These are phyloP conservation scores for Euphorbia corollata DNA, from an alignment of 441 rosid species.

Conservation along the genomic window DNA sequence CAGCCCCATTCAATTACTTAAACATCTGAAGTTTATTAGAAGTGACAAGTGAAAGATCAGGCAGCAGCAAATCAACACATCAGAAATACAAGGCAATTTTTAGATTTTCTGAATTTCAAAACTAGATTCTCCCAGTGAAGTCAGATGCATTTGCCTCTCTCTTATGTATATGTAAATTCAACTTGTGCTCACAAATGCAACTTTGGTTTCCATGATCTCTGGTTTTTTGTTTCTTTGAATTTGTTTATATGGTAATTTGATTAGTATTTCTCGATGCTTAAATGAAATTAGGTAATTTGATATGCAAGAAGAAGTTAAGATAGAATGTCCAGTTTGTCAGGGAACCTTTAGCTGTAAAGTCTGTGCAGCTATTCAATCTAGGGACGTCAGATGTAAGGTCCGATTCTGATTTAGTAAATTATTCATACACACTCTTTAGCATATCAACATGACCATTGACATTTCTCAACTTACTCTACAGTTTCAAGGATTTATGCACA, in stretches of 20 bases:
- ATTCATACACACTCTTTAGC: slow-evolving; percentile 2
- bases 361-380: slow-evolving; percentile 49
- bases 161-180: slow-evolving; percentile 7
- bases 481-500: too few relatives aligned
- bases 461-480: too few relatives aligned
- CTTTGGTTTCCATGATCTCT: slow-evolving; percentile 1
- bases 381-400: slow-evolving; percentile 75
- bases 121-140: too few relatives aligned
- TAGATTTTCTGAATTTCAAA: too few relatives aligned
- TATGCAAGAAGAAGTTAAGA: slow-evolving; percentile 62
- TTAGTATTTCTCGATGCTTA: slow-evolving; percentile 13
- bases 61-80: too few relatives aligned
- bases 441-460: too few relatives aligned
- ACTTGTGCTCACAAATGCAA: slow-evolving; percentile 3
- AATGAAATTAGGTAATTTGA: slow-evolving; percentile 47
- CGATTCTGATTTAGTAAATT: slow-evolving; percentile 32
- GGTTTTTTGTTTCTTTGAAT: too few relatives aligned
- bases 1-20: too few relatives aligned
- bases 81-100: too few relatives aligned
- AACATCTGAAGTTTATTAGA: too few relatives aligned
- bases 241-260: slow-evolving; percentile 8
- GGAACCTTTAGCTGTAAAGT: slow-evolving; percentile 74
- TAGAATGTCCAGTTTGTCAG: slow-evolving; percentile 75
- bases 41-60: too few relatives aligned
- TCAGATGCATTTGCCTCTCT: neutral